Evolutionary conservation across 768 basidiomycete genomes (phyloP), one percentile per base, ranked within the genome.

Genomic region (Pisolithus albus): DNA sequence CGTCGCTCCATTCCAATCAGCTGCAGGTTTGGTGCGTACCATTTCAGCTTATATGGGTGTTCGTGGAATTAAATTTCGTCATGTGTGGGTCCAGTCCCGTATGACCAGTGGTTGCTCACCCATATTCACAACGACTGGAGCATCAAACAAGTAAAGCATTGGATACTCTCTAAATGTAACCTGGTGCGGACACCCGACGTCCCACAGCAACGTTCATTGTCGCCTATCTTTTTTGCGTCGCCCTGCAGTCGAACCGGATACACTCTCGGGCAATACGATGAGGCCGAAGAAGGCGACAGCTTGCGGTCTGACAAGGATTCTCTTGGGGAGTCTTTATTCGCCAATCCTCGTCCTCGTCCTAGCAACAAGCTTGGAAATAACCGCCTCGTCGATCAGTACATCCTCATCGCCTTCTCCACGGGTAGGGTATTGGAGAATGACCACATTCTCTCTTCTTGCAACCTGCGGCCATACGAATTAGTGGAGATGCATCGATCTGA

Each of bases 21-120:
- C 2, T 83, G 81, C 63, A 72, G 81, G 63, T 78, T 79, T 60
- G 72, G 82, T 84, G 57, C 55, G 79, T 67, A 5, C 37, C 43
- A 38, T 7, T 28, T 43, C n/a, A 26, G 8, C 5, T 28, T 37
- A 45, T 47, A 5, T 28, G 26, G 46, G 10, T 18, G 46, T 13
- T 19, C 21, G 28, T 40, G 19, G 24, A 37, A 18, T 19, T 36
- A 15, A 26, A 50, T 2, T 11, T 46, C 43, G 44, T 32, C 54
- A 45, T 21, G 7, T 32, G 15, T 34, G 43, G 43, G 4, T 15
- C 6, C 53, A 83, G 86, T 88, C 21, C 78, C 82, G 0, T 78
- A 81, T 57, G 87, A 89, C 64, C 85, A 86, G 67, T 89, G 86
- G 86, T 70, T 88, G 43, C 70, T 82, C n/a, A 86, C 86, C 11